phyloP scores from a whole-genome alignment of 1,284 basidiomycete genomes.

The Cryptococcus amylolentus region DNA sequence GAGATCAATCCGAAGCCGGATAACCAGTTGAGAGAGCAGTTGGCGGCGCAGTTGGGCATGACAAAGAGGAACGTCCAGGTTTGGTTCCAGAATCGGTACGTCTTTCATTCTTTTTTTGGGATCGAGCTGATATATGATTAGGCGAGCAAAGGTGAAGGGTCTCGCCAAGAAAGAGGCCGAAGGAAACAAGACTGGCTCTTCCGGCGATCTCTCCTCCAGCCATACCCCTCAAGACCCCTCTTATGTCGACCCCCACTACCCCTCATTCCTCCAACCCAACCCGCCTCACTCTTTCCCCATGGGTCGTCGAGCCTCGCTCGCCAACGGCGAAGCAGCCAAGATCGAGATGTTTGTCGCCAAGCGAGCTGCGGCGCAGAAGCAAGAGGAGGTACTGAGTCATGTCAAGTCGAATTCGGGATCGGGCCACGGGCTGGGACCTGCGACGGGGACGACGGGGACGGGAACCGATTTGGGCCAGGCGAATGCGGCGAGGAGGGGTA shows the following conservation, averaged over 20 bases:
- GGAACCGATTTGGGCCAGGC: conserved; percentile 23
- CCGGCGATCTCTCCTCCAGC: background rate
- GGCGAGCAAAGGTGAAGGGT: conserved; percentile 77
- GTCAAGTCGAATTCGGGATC: background rate
- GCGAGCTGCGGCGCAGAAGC: conserved; percentile 16
- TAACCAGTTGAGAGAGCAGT: conserved; percentile 67
- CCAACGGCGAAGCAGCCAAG: conserved; percentile 36
- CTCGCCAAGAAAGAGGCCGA: conserved; percentile 45
- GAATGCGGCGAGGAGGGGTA: conserved; percentile 30
- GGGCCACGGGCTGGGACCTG: background rate
- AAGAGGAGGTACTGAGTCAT: background rate
- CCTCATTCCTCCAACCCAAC: background rate
- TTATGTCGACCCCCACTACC: background rate
- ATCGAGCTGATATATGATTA: conserved; percentile 30
- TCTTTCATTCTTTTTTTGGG: conserved; percentile 4
- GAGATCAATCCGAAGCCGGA: conserved; percentile 84
- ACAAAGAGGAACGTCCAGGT: conserved; percentile 89
- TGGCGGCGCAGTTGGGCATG: conserved; percentile 82
- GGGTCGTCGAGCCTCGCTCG: conserved; percentile 34
- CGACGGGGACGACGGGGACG: background rate
- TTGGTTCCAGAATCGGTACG: conserved; percentile 86
- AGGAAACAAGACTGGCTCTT: background rate
- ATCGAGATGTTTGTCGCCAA: conserved; percentile 36
- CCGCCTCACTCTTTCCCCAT: conserved; percentile 16
- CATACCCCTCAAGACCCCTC: background rate